Evolutionary conservation across 768 basidiomycete genomes (phyloP).

Genomic region (Serpula lacrymans): DNA sequence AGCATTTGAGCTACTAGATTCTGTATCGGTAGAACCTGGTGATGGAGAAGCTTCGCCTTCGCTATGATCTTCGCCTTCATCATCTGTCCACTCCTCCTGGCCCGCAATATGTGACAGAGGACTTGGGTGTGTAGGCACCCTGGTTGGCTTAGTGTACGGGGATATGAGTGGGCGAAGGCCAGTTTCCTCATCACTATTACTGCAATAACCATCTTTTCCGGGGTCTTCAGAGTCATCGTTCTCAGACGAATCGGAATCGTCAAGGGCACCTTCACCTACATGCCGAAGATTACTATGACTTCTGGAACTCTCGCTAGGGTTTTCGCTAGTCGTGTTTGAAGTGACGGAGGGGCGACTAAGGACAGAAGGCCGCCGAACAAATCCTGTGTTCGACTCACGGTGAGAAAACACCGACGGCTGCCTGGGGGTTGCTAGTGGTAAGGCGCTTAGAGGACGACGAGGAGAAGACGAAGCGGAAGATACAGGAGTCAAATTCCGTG

Average conservation of each 20-base stretch:
- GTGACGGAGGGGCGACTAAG: conserved; percentile 45
- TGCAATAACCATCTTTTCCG: conserved; percentile 22
- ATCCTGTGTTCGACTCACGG: conserved; percentile 27
- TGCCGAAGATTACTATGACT: conserved; percentile 50
- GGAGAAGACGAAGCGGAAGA: conserved; percentile 63
- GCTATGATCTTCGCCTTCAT: conserved; percentile 42
- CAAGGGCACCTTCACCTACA: conserved; percentile 74
- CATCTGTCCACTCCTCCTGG: conserved; percentile 51
- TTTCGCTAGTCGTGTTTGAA: conserved; percentile 25
- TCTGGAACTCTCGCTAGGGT: conserved; percentile 24
- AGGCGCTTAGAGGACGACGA: conserved; percentile 31
- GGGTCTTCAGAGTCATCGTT: conserved; percentile 30
- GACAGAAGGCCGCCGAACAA: conserved; percentile 34
- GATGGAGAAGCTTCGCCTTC: conserved; percentile 48
- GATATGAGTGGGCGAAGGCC: conserved; percentile 27
- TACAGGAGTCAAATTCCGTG: conserved; percentile 50
- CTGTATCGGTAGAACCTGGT: conserved; percentile 60
- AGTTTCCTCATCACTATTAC: conserved; percentile 8
- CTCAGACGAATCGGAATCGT: conserved; percentile 70
- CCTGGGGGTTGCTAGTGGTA: conserved; percentile 41
- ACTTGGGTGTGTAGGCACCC: conserved; percentile 48
- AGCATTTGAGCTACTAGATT: conserved; percentile 32
- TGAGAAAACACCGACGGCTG: conserved; percentile 38
- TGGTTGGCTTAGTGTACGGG: conserved; percentile 28
- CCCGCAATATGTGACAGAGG: conserved; percentile 60